A percentile compares a stretch with the other conserved stretches of the same genome.
phyloP scores from a whole-genome alignment of 108 stramenopile genomes.

The Cyclotella sp. region DNA sequence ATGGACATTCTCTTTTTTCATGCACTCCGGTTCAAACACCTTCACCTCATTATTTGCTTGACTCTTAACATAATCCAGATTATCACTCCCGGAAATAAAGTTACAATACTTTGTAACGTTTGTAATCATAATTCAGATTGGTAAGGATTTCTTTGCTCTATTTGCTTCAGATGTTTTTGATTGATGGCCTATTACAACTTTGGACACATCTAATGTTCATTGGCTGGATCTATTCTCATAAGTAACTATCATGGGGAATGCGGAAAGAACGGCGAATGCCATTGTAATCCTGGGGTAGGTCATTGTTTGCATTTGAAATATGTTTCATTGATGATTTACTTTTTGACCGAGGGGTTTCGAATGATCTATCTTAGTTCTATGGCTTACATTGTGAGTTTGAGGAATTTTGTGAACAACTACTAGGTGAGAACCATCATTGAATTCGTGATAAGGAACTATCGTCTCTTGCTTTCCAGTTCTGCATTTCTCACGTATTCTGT shows the following conservation, averaged over 20 bases:
- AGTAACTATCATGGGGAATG: slow-evolving; percentile 15
- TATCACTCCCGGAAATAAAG: slow-evolving; percentile 6
- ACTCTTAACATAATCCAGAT: neutral
- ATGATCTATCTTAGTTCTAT: neutral
- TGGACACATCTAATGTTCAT: neutral
- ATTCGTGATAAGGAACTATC: too few species aligned
- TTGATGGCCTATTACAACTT: neutral
- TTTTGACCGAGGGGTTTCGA: too few species aligned
- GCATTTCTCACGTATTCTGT: too few species aligned
- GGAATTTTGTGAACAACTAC: slow-evolving; percentile 2
- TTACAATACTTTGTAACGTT: neutral
- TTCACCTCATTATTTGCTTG: too few species aligned
- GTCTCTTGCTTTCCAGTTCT: too few species aligned
- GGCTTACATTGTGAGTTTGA: slow-evolving; percentile 16
- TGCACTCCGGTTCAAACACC: too few species aligned
- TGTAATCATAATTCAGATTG: slow-evolving; percentile 16
- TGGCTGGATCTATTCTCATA: neutral
- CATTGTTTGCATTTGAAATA: too few species aligned
- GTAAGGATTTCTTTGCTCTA: neutral
- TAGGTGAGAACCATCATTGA: slow-evolving; percentile 1
- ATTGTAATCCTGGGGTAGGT: slow-evolving; percentile 7
- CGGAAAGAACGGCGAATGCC: neutral
- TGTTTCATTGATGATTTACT: too few species aligned
- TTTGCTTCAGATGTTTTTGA: too few species aligned
- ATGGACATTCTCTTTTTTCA: too few species aligned